phyloP scores from a whole-genome alignment of 202 grass and related monocot genomes.

The Carex arenaria region DNA sequence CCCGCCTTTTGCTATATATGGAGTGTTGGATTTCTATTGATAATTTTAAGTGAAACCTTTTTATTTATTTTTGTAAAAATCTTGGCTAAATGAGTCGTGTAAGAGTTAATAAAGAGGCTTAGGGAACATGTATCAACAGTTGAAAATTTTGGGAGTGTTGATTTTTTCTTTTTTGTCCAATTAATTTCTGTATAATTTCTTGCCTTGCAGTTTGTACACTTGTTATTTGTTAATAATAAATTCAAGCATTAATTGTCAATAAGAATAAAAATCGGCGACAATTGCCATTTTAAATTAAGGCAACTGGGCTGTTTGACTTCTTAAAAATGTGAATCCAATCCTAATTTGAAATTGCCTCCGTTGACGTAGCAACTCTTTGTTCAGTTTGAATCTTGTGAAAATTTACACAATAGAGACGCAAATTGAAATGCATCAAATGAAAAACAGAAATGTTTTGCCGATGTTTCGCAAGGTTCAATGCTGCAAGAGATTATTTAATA shows the following conservation, averaged over 20 bases:
- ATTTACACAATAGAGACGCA: not conserved
- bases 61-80: not conserved
- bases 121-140: not conserved
- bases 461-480: not conserved
- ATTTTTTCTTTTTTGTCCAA: not conserved
- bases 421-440: not conserved
- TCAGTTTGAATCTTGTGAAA: not conserved
- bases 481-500: not conserved
- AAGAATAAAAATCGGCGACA: not conserved
- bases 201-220: not conserved
- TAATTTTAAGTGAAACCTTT: not conserved
- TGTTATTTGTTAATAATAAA: not conserved
- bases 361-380: not conserved
- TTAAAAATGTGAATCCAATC: no score
- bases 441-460: not conserved
- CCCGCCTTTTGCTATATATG: constrained; percentile 41
- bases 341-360: not conserved
- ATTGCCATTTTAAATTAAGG: not conserved
- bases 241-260: not conserved
- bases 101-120: not conserved
- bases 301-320: not conserved
- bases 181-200: not conserved
- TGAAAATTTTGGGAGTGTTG: not conserved
- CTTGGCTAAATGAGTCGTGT: not conserved
- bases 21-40: constrained; percentile 78